phyloP scores from a whole-genome alignment of 1,284 basidiomycete genomes.

The Microbotryum silenes-acaulis region DNA sequence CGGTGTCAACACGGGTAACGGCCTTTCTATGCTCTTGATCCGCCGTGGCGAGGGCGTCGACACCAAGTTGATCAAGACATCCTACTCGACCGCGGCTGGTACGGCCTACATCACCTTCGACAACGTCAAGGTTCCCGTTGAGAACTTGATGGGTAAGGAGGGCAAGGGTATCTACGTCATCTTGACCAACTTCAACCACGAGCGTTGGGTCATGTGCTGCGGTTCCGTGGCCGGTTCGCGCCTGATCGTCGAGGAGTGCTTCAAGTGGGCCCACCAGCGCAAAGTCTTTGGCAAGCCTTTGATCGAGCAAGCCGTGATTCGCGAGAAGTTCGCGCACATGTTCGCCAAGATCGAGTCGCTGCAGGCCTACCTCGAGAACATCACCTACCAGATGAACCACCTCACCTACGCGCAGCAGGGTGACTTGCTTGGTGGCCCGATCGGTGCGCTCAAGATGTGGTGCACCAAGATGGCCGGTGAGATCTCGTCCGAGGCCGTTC shows the following conservation, averaged over 20 bases:
- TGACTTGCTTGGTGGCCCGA: slow-evolving; percentile 34
- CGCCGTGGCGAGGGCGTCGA: slow-evolving; percentile 53
- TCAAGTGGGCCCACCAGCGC: slow-evolving; percentile 33
- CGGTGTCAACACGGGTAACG: slow-evolving; percentile 50
- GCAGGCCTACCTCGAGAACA: slow-evolving; percentile 35
- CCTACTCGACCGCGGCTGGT: slow-evolving; percentile 55
- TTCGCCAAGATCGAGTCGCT: slow-evolving; percentile 27
- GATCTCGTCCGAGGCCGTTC: slow-evolving; percentile 28
- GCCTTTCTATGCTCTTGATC: slow-evolving; percentile 71
- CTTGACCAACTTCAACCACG: slow-evolving; percentile 37
- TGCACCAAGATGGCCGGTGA: slow-evolving; percentile 27
- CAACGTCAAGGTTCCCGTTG: slow-evolving; percentile 75
- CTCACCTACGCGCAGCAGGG: slow-evolving; percentile 35
- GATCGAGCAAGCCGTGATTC: slow-evolving; percentile 27
- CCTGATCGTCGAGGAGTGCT: slow-evolving; percentile 30
- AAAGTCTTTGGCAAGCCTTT: slow-evolving; percentile 35
- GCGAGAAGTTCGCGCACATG: slow-evolving; percentile 26
- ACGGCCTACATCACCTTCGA: slow-evolving; percentile 72
- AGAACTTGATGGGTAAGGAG: slow-evolving; percentile 75
- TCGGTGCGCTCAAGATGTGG: slow-evolving; percentile 31
- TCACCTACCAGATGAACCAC: slow-evolving; percentile 16
- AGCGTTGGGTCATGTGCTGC: slow-evolving; percentile 47
- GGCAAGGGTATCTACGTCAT: slow-evolving; percentile 71
- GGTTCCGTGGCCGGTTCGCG: slow-evolving; percentile 37
- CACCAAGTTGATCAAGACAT: slow-evolving; percentile 77